Conservation (phyloP, 805 yeast genomes). For the Saccharomyces eubayanus region DNA sequence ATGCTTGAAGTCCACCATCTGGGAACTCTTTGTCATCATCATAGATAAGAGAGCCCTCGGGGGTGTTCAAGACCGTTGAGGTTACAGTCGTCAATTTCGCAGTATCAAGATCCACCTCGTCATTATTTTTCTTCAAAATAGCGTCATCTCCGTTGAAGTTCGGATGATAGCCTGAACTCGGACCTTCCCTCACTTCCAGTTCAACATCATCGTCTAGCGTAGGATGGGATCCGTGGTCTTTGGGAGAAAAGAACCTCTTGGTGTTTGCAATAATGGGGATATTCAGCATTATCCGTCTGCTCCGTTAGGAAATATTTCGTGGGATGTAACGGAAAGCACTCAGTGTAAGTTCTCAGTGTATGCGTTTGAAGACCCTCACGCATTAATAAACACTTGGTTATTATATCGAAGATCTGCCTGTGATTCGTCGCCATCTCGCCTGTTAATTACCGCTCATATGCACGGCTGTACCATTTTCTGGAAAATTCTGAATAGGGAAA, state of each 20-base stretch:
- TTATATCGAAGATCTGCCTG: not conserved
- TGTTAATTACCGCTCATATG: not conserved
- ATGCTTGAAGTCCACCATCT: slow-evolving; percentile 54
- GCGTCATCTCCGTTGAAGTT: slow-evolving; percentile 1
- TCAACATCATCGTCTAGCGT: not conserved
- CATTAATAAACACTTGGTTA: not conserved
- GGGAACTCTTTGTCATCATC: slow-evolving; percentile 31
- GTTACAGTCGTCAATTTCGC: not conserved
- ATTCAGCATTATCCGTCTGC: not conserved
- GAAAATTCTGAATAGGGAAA: not conserved
- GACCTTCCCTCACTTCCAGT: slow-evolving; percentile 5
- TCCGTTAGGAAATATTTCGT: not conserved
- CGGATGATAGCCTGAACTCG: slow-evolving; percentile 7
- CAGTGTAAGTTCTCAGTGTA: too few species aligned
- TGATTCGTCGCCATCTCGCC: not conserved
- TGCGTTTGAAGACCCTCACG: too few species aligned
- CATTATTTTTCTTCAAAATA: slow-evolving; percentile 7
- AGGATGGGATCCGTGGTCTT: slow-evolving; percentile 1
- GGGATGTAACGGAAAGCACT: too few species aligned
- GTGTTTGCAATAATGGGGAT: slow-evolving; percentile 4
- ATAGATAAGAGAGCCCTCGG: slow-evolving; percentile 2
- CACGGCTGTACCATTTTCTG: not conserved
- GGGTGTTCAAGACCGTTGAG: slow-evolving; percentile 1
- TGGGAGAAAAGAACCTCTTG: slow-evolving; percentile 7
- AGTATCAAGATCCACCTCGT: slow-evolving; percentile 1